Evolutionary conservation across 2,329 filamentous ascomycete genomes (phyloP).

Genomic region (Pseudogymnoascus sp.): DNA sequence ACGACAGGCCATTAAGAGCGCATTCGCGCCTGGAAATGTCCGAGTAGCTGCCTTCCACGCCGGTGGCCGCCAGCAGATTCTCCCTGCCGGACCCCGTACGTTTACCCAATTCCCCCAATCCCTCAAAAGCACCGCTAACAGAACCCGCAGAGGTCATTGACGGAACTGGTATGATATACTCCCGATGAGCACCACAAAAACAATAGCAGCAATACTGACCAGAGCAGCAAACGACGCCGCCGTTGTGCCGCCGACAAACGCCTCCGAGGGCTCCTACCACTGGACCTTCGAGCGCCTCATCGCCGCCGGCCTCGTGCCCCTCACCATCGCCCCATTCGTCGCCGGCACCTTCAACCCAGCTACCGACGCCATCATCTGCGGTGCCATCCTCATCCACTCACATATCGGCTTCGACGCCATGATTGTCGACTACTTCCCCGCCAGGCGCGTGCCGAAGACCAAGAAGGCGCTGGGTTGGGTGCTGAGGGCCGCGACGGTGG

Average conservation of each 20-base stretch:
- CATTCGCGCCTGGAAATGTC: slow-evolving; percentile 34
- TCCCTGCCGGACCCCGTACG: slow-evolving; percentile 81
- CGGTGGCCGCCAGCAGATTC: slow-evolving; percentile 62
- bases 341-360: slow-evolving; percentile 84
- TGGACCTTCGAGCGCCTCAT: slow-evolving; percentile 92
- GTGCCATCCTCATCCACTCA: slow-evolving; percentile 77
- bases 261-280: slow-evolving; percentile 91
- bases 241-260: slow-evolving; percentile 60
- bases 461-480: slow-evolving; percentile 65
- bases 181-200: neutral
- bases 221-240: slow-evolving; percentile 74
- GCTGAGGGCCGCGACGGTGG: slow-evolving; percentile 68
- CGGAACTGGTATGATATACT: slow-evolving; percentile 56
- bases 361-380: slow-evolving; percentile 78
- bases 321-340: slow-evolving; percentile 86
- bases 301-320: slow-evolving; percentile 71
- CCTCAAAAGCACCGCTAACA: slow-evolving; percentile 34
- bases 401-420: slow-evolving; percentile 91
- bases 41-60: slow-evolving; percentile 79
- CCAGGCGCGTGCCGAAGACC: slow-evolving; percentile 56
- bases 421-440: slow-evolving; percentile 87
- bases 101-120: slow-evolving; percentile 19
- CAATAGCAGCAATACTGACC: slow-evolving; percentile 3
- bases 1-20: slow-evolving; percentile 19
- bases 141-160: slow-evolving; percentile 55